A percentile compares a stretch with the other conserved stretches of the same genome.
Evolutionary conservation across 176 grass and related monocot genomes (phyloP).

Genomic region (Avena atlantica): DNA sequence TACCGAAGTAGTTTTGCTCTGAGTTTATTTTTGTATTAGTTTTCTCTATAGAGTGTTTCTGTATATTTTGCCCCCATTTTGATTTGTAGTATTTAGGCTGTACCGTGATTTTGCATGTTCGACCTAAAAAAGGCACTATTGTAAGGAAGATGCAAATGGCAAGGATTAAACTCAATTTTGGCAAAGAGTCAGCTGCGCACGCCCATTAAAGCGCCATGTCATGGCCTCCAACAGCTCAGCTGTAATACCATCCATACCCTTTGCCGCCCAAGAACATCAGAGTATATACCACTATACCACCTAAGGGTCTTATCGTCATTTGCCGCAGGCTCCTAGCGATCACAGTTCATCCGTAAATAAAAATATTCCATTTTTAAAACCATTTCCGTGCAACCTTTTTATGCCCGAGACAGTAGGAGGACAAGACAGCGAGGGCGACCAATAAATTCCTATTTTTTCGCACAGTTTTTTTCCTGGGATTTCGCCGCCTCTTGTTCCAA

Average conservation of each 20-base stretch:
- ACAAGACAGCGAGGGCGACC: constrained; percentile 11
- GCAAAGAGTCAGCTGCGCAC: constrained; percentile 18
- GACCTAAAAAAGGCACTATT: no score
- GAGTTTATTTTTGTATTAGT: no score
- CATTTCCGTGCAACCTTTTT: constrained; percentile 42
- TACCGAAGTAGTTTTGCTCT: no score
- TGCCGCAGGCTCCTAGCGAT: not conserved
- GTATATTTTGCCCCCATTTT: no score
- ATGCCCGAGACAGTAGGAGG: constrained; percentile 20
- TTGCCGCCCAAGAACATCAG: no score
- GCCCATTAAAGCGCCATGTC: constrained; percentile 47
- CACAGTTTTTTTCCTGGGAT: not conserved
- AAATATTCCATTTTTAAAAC: constrained; percentile 25
- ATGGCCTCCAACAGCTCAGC: constrained; percentile 43
- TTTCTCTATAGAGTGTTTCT: no score
- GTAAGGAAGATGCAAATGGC: not conserved
- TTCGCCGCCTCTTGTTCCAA: constrained; percentile 20
- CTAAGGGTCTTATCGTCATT: constrained; percentile 39
- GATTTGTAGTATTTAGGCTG: no score
- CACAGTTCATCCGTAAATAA: constrained; percentile 43
- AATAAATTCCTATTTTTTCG: constrained; percentile 26
- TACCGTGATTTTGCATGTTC: no score
- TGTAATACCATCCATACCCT: constrained; percentile 41
- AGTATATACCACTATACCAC: not conserved
- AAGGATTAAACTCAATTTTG: constrained; percentile 6